phyloP scores from a whole-genome alignment of 2,329 filamentous ascomycete species.

The Epichloe elymi region DNA sequence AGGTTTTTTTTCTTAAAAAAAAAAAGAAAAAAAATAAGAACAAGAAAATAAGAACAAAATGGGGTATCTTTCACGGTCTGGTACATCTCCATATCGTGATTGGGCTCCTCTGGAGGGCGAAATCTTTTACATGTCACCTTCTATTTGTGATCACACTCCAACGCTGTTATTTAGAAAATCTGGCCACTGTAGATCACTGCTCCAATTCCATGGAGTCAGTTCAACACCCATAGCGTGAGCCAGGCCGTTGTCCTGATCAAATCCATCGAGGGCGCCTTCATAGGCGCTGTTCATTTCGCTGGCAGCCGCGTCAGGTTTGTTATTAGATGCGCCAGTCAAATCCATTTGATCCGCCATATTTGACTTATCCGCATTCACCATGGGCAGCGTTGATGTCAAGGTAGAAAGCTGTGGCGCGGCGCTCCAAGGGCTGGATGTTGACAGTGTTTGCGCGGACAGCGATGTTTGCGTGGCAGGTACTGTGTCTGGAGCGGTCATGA shows the following conservation, averaged over 20 bases:
- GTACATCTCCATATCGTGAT: too few species aligned
- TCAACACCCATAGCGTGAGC: constrained; percentile 30
- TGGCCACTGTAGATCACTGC: constrained; percentile 18
- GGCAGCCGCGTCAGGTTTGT: constrained; percentile 21
- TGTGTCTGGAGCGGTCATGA: background rate
- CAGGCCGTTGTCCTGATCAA: constrained; percentile 32
- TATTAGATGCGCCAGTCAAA: constrained; percentile 7
- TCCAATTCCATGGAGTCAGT: constrained; percentile 22
- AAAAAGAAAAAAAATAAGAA: too few species aligned
- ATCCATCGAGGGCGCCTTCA: constrained; percentile 33
- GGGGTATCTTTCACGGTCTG: too few species aligned
- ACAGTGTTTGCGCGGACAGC: background rate
- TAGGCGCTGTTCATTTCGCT: constrained; percentile 36
- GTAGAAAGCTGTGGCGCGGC: background rate
- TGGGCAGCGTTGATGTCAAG: background rate
- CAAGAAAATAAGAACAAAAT: too few species aligned
- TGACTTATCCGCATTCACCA: background rate
- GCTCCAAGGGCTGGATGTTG: background rate
- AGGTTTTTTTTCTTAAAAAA: too few species aligned
- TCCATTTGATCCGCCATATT: constrained; percentile 9
- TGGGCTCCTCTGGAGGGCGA: too few species aligned
- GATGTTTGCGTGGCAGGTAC: background rate
- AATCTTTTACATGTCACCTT: too few species aligned
- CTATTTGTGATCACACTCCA: constrained; percentile 10
- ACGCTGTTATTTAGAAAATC: constrained; percentile 21